Conservation (phyloP, 129 eudicot genomes). For the Glebionis coronaria region DNA sequence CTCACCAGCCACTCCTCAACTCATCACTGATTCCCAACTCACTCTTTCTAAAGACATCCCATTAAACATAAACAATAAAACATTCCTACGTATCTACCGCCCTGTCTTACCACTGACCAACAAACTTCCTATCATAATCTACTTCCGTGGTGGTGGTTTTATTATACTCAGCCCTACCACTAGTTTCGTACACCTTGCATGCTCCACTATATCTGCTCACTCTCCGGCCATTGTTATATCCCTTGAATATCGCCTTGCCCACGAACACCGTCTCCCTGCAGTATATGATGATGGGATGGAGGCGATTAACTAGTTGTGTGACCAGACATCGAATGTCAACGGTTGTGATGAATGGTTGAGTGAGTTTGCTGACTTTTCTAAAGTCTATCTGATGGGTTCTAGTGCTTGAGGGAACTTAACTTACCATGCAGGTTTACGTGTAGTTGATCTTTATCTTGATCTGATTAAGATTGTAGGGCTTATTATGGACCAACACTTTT, state of each 20-base stretch:
- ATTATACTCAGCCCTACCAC: constrained; percentile 52
- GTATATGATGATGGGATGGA: constrained; percentile 80
- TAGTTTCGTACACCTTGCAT: constrained; percentile 42
- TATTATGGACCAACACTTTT: too few relatives aligned
- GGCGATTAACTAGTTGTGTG: constrained; percentile 56
- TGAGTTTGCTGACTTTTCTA: constrained; percentile 52
- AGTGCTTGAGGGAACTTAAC: too few relatives aligned
- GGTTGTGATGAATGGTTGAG: constrained; percentile 58
- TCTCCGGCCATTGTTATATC: constrained; percentile 56
- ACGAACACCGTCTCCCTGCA: constrained; percentile 83
- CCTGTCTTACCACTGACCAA: constrained; percentile 25
- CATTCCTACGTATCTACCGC: constrained; percentile 73
- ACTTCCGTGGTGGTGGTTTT: too few relatives aligned
- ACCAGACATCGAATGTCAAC: constrained; percentile 39
- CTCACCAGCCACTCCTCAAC: too few relatives aligned
- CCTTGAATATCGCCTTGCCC: constrained; percentile 79
- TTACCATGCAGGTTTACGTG: too few relatives aligned
- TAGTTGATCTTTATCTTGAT: too few relatives aligned
- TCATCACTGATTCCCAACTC: too few relatives aligned
- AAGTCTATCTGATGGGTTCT: too few relatives aligned
- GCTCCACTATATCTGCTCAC: constrained; percentile 39
- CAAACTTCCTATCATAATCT: constrained; percentile 59
- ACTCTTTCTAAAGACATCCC: too few relatives aligned
- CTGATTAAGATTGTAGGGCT: too few relatives aligned
- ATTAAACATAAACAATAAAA: too few relatives aligned